These are phyloP conservation scores for Candida ficus DNA, from an alignment of 805 yeast genomes.

Conservation along the genomic window DNA sequence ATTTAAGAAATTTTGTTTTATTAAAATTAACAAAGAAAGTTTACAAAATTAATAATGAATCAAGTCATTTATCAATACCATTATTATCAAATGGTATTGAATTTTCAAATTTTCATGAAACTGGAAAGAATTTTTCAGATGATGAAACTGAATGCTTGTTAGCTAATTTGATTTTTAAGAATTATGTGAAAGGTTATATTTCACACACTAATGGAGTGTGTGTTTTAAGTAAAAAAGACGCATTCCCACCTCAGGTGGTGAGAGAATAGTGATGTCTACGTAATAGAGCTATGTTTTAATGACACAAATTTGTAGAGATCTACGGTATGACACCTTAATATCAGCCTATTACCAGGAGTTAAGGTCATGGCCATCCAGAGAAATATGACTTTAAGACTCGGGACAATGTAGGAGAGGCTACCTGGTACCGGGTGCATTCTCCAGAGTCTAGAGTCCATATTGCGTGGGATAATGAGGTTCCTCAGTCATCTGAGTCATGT, in stretches of 20 bases:
- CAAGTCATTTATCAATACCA: conserved; percentile 31
- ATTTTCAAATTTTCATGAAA: conserved; percentile 22
- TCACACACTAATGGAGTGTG: conserved; percentile 71
- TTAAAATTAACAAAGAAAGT: conserved; percentile 42
- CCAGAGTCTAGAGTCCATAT: no score
- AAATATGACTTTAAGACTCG: no score
- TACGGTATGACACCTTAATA: no score
- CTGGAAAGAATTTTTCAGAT: conserved; percentile 16
- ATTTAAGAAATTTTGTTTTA: conserved; percentile 45
- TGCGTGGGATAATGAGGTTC: no score
- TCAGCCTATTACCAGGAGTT: no score
- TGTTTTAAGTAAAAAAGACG: conserved; percentile 67
- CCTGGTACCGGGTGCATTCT: no score
- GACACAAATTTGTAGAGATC: no score
- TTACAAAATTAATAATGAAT: conserved; percentile 22
- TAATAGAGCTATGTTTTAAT: neutral
- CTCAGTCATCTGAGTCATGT: no score
- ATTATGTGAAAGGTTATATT: conserved; percentile 70
- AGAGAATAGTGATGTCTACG: conserved; percentile 3
- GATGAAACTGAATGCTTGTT: conserved; percentile 66
- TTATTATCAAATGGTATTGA: conserved; percentile 42
- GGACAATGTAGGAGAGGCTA: no score
- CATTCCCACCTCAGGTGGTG: conserved; percentile 53
- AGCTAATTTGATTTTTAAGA: conserved; percentile 58
- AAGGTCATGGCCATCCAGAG: no score